Evolutionary conservation across 306 rosid genomes (phyloP).

Genomic region (Gleditsia sinensis): DNA sequence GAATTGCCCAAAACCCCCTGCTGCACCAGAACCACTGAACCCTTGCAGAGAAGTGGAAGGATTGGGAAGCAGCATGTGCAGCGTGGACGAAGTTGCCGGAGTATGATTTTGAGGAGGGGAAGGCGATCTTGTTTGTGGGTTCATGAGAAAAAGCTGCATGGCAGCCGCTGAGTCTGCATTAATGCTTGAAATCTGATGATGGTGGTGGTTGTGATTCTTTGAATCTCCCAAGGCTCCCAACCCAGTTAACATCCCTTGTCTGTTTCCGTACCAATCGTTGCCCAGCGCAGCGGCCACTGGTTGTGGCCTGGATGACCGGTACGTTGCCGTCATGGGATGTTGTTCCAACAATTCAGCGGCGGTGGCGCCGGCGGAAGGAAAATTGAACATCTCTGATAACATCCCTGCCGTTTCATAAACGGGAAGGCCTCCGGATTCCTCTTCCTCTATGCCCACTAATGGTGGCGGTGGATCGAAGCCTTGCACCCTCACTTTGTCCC

Average conservation of each 20-base stretch:
- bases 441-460: conserved; percentile 65
- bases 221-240: conserved; percentile 53
- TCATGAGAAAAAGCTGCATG: conserved; percentile 96
- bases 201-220: conserved; percentile 52
- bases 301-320: conserved; percentile 42
- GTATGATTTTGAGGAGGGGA: conserved; percentile 51
- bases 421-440: conserved; percentile 58
- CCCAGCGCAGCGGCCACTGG: conserved; percentile 26
- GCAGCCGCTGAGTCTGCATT: conserved; percentile 94
- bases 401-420: conserved; percentile 80
- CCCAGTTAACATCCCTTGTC: conserved; percentile 53
- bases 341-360: conserved; percentile 58
- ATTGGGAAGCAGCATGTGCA: conserved; percentile 73
- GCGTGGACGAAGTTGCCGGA: conserved; percentile 47
- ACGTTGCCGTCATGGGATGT: conserved; percentile 48
- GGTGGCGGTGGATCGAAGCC: conserved; percentile 51
- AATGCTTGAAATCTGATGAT: conserved; percentile 62
- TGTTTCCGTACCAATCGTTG: conserved; percentile 76
- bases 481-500: conserved; percentile 75
- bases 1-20: conserved; percentile 71
- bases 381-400: conserved; percentile 93
- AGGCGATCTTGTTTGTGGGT: conserved; percentile 83
- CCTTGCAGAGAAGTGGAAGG: conserved; percentile 51
- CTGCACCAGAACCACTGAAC: neutral
- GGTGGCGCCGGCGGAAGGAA: conserved; percentile 32